These are phyloP conservation scores for Alternaria sp. DNA, from an alignment of 2,329 filamentous ascomycete genomes.

Conservation along the genomic window DNA sequence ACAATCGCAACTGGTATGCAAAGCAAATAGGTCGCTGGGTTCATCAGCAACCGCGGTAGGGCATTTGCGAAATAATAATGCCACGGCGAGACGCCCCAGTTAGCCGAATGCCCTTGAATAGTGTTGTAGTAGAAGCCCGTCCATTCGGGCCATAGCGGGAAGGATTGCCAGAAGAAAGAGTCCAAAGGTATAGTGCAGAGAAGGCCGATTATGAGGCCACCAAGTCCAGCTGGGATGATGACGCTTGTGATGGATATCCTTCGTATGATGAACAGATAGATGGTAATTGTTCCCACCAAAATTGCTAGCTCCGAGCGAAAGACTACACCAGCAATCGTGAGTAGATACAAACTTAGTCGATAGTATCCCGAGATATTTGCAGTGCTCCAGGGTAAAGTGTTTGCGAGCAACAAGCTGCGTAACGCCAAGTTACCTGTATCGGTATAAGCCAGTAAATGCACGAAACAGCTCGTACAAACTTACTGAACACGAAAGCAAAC, in stretches of 20 bases:
- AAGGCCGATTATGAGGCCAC: slow-evolving; percentile 73
- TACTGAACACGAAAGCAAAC: slow-evolving; percentile 90
- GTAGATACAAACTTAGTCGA: slow-evolving; percentile 72
- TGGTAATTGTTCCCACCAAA: slow-evolving; percentile 72
- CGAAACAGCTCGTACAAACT: slow-evolving; percentile 45
- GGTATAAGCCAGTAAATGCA: not conserved
- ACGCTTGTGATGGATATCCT: slow-evolving; percentile 63
- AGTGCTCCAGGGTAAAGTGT: slow-evolving; percentile 49
- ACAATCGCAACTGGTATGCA: slow-evolving; percentile 61
- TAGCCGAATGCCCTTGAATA: slow-evolving; percentile 78
- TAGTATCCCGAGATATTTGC: slow-evolving; percentile 58
- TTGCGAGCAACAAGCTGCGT: slow-evolving; percentile 60
- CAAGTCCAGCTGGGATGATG: slow-evolving; percentile 71
- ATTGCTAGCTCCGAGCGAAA: slow-evolving; percentile 92
- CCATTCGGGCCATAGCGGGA: slow-evolving; percentile 85
- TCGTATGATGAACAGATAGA: slow-evolving; percentile 68
- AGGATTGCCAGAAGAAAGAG: slow-evolving; percentile 89
- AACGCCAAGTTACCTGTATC: slow-evolving; percentile 70
- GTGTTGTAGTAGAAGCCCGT: slow-evolving; percentile 92
- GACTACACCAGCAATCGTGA: slow-evolving; percentile 81
- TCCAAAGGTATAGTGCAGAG: slow-evolving; percentile 77
- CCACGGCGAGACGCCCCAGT: slow-evolving; percentile 89
- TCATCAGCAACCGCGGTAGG: slow-evolving; percentile 82
- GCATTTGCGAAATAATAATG: slow-evolving; percentile 85
- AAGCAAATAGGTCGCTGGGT: slow-evolving; percentile 70